Evolutionary conservation across 768 basidiomycete genomes (phyloP).

Genomic region (Leccinum longicurvipes): DNA sequence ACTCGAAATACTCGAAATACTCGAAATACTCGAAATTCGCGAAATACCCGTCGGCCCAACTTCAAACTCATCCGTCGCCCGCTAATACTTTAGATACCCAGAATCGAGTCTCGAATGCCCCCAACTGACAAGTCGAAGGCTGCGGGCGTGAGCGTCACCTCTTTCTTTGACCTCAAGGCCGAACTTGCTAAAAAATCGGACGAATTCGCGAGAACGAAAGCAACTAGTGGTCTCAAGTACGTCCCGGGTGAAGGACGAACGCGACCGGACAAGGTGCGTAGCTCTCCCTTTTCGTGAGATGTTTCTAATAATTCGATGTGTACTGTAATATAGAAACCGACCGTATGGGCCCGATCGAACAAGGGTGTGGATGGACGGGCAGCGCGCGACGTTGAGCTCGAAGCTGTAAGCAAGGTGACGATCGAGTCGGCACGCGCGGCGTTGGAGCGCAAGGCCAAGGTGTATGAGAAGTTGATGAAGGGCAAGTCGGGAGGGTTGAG

Average conservation of each 20-base stretch:
- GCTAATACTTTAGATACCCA: too few species aligned
- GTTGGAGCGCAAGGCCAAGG: constrained; percentile 73
- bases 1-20: too few species aligned
- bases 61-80: too few species aligned
- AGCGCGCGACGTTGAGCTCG: constrained; percentile 65
- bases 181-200: constrained; percentile 48
- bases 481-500: constrained; percentile 77
- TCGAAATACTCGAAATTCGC: too few species aligned
- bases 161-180: constrained; percentile 80
- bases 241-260: constrained; percentile 57
- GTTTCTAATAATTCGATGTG: not conserved
- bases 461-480: constrained; percentile 74
- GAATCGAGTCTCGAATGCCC: constrained; percentile 33
- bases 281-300: not conserved
- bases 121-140: constrained; percentile 58
- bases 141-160: constrained; percentile 66
- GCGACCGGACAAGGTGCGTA: constrained; percentile 65
- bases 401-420: constrained; percentile 64
- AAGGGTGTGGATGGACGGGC: constrained; percentile 67
- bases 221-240: constrained; percentile 47
- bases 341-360: constrained; percentile 73
- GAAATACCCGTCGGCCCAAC: too few species aligned
- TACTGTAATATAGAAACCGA: constrained; percentile 56
- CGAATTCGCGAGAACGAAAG: constrained; percentile 64
- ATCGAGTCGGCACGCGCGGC: constrained; percentile 68